A percentile compares a stretch with the other conserved stretches of the same genome.
These are phyloP conservation scores for Ensete glaucum DNA, from an alignment of 176 grass and related monocot genomes.

Conservation along the genomic window DNA sequence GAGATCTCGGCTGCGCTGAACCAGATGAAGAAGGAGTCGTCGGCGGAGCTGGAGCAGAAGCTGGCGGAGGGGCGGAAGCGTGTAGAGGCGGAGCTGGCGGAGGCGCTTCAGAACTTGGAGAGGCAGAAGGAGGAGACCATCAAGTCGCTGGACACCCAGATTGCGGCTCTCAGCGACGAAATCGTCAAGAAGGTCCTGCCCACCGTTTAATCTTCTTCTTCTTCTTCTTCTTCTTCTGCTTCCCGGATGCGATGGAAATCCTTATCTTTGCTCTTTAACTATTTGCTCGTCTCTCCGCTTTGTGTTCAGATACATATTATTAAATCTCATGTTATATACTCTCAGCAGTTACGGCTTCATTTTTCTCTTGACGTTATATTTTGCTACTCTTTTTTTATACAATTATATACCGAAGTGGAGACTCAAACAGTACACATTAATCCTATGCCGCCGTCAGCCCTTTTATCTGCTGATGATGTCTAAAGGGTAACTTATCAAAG, in stretches of 20 bases:
- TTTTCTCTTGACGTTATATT: too few relatives aligned
- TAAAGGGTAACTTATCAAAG: too few relatives aligned
- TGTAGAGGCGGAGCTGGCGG: conserved; percentile 75
- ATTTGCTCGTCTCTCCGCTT: too few relatives aligned
- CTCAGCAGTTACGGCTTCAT: too few relatives aligned
- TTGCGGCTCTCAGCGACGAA: conserved; percentile 80
- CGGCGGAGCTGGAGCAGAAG: conserved; percentile 63
- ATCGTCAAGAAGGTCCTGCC: conserved; percentile 96
- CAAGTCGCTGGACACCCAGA: conserved; percentile 79
- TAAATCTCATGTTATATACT: too few relatives aligned
- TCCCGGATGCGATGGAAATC: not conserved
- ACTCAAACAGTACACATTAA: too few relatives aligned
- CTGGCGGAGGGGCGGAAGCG: conserved; percentile 66
- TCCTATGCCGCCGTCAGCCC: too few relatives aligned
- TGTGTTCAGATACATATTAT: too few relatives aligned
- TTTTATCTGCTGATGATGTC: too few relatives aligned
- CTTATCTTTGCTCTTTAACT: too few relatives aligned
- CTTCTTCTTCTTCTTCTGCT: not conserved
- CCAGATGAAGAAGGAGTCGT: conserved; percentile 99
- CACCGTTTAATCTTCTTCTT: conserved; percentile 21
- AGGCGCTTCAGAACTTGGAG: conserved; percentile 69
- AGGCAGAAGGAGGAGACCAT: conserved; percentile 77
- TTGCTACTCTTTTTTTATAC: too few relatives aligned
- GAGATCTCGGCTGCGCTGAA: conserved; percentile 90
- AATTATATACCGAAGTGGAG: too few relatives aligned